A percentile compares a stretch with the other conserved stretches of the same genome.
Evolutionary conservation across 2,329 filamentous ascomycete genomes (phyloP).

Genomic region (Aureobasidium sp.): DNA sequence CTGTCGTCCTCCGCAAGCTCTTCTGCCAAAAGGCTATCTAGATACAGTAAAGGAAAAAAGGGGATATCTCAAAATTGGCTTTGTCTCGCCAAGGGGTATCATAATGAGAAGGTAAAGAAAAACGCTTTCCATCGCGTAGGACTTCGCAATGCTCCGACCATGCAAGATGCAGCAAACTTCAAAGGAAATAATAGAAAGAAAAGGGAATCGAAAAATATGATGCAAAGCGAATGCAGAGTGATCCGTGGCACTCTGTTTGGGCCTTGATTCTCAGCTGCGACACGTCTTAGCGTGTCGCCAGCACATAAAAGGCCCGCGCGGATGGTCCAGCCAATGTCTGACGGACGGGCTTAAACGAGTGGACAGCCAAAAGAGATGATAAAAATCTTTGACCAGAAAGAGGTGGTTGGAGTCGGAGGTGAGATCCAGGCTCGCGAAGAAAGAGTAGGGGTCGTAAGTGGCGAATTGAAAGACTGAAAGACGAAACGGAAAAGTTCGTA

Average conservation of each 20-base stretch:
- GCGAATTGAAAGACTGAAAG: not conserved
- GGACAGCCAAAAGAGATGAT: slow-evolving; percentile 9
- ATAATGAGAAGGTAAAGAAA: slow-evolving; percentile 8
- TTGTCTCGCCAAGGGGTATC: slow-evolving; percentile 9
- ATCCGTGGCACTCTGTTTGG: slow-evolving; percentile 14
- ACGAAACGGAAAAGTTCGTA: not conserved
- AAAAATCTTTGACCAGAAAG: slow-evolving; percentile 12
- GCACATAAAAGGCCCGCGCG: slow-evolving; percentile 4
- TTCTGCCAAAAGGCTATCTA: slow-evolving; percentile 10
- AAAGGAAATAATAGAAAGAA: not conserved
- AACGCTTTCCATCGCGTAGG: not conserved
- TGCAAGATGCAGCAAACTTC: slow-evolving; percentile 10
- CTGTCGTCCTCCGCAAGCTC: slow-evolving; percentile 6
- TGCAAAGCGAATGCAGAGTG: slow-evolving; percentile 15
- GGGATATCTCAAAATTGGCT: slow-evolving; percentile 11
- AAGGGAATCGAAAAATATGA: not conserved
- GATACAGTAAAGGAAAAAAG: slow-evolving; percentile 11
- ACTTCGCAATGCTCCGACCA: slow-evolving; percentile 11
- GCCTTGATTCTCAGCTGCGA: slow-evolving; percentile 8
- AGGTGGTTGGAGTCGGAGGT: slow-evolving; percentile 11
- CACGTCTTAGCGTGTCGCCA: not conserved
- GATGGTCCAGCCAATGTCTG: slow-evolving; percentile 15
- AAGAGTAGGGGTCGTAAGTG: slow-evolving; percentile 11
- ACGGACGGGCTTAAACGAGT: slow-evolving; percentile 11
- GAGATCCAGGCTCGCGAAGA: not conserved